These are phyloP conservation scores for Talaromyces sp. DNA, from an alignment of 2,329 filamentous ascomycete genomes.

Conservation along the genomic window DNA sequence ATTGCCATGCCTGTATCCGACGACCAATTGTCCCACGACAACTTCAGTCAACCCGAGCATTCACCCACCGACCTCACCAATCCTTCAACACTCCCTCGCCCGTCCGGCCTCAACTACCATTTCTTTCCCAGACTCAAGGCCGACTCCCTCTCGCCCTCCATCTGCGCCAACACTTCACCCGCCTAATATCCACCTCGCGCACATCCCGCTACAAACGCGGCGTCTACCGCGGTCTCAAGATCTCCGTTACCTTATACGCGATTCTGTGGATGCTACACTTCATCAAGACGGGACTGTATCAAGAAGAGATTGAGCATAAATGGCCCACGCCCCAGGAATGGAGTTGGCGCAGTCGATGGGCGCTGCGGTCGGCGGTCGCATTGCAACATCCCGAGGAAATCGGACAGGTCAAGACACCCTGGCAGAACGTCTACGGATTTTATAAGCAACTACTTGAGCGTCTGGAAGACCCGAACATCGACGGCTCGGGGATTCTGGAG, in stretches of 20 bases:
- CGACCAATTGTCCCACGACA: slow-evolving; percentile 22
- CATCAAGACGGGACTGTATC: slow-evolving; percentile 63
- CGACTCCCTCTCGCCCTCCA: slow-evolving; percentile 47
- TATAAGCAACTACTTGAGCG: slow-evolving; percentile 60
- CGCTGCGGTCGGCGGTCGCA: slow-evolving; percentile 62
- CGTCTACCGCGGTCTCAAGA: slow-evolving; percentile 62
- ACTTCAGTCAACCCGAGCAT: slow-evolving; percentile 42
- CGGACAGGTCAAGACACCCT: slow-evolving; percentile 58
- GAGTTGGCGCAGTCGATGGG: slow-evolving; percentile 66
- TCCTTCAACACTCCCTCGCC: slow-evolving; percentile 50
- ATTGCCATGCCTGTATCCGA: slow-evolving; percentile 32
- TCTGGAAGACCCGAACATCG: slow-evolving; percentile 65
- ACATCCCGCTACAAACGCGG: slow-evolving; percentile 46
- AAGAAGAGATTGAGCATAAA: slow-evolving; percentile 70
- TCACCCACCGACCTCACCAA: slow-evolving; percentile 56
- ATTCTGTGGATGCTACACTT: slow-evolving; percentile 59
- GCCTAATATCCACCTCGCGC: slow-evolving; percentile 76
- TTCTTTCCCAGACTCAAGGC: slow-evolving; percentile 49
- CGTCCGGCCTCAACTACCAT: slow-evolving; percentile 61
- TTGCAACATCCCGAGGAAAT: slow-evolving; percentile 57
- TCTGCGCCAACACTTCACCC: slow-evolving; percentile 54
- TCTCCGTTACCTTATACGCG: slow-evolving; percentile 69
- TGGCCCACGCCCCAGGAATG: slow-evolving; percentile 83
- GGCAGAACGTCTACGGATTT: slow-evolving; percentile 62
- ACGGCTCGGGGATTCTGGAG: slow-evolving; percentile 63